phyloP scores from a whole-genome alignment of 176 grass and related monocot species.

The Cymbopogon citratus region DNA sequence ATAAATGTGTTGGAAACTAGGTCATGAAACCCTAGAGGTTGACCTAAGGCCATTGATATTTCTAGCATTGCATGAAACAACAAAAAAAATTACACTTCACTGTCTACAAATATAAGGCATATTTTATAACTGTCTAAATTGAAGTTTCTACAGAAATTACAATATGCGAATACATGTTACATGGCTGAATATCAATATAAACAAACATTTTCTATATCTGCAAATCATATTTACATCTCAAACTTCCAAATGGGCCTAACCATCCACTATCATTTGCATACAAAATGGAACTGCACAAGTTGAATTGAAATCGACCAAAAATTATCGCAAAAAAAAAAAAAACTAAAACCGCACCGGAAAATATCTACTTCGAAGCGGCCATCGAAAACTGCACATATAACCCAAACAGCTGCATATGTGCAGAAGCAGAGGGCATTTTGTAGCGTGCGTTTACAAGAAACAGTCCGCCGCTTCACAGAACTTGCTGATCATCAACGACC shows the following conservation, averaged over 20 bases:
- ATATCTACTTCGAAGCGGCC: neutral
- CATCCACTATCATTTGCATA: neutral
- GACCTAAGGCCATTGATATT: too few species aligned
- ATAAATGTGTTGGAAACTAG: too few species aligned
- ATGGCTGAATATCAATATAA: too few species aligned
- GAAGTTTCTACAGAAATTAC: too few species aligned
- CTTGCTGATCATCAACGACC: slow-evolving; percentile 27
- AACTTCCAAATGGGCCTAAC: neutral
- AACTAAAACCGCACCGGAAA: neutral
- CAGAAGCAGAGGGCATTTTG: neutral
- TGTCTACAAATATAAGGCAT: too few species aligned
- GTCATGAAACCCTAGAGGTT: too few species aligned
- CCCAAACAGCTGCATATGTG: neutral
- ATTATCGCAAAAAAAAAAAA: neutral
- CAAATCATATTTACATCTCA: neutral
- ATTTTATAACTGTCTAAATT: too few species aligned
- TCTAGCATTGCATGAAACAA: too few species aligned
- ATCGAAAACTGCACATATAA: neutral
- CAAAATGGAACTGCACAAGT: neutral
- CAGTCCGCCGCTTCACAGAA: neutral
- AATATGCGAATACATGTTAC: too few species aligned
- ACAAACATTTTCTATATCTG: neutral
- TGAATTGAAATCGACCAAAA: neutral
- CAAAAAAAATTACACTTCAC: too few species aligned
- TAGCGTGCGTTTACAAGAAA: neutral